Percentiles rank a stretch among this genome's conserved stretches.
phyloP scores from a whole-genome alignment of 192 early-diverging fungal genomes.

The Powellomyces hirtus region DNA sequence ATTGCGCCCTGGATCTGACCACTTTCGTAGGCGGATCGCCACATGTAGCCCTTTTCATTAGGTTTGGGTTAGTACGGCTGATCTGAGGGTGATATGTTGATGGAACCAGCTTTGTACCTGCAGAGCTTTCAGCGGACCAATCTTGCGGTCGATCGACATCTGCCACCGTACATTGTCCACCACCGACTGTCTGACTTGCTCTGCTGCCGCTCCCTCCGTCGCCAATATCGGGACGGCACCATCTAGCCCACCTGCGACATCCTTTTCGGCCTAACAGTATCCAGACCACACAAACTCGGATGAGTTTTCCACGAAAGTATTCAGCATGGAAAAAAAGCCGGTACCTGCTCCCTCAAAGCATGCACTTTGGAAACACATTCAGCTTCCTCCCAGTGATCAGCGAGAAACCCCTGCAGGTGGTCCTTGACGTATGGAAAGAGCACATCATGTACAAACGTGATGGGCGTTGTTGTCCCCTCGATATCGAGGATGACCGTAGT shows the following conservation, averaged over 20 bases:
- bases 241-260: slow-evolving; percentile 9
- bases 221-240: slow-evolving; percentile 20
- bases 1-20: slow-evolving; percentile 77
- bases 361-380: slow-evolving; percentile 44
- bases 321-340: slow-evolving; percentile 22
- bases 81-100: not conserved
- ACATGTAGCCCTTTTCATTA: slow-evolving; percentile 89
- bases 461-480: slow-evolving; percentile 95
- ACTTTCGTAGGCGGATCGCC: slow-evolving; percentile 78
- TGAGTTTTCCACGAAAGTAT: not conserved
- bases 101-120: no score
- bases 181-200: slow-evolving; percentile 49
- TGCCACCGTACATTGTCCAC: slow-evolving; percentile 76
- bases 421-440: slow-evolving; percentile 85
- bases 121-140: slow-evolving; percentile 82
- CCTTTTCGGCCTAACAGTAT: slow-evolving; percentile 23
- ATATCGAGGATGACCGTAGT: slow-evolving; percentile 76
- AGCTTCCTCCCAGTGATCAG: slow-evolving; percentile 46
- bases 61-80: not conserved
- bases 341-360: slow-evolving; percentile 43
- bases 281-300: no score
- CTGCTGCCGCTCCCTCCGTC: slow-evolving; percentile 17
- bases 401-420: slow-evolving; percentile 67
- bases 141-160: slow-evolving; percentile 86
- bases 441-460: slow-evolving; percentile 91